Evolutionary conservation across 2,329 filamentous ascomycete species (phyloP), one percentile per base, ranked within the genome.

Genomic region (Chalaropsis thielavioides): DNA sequence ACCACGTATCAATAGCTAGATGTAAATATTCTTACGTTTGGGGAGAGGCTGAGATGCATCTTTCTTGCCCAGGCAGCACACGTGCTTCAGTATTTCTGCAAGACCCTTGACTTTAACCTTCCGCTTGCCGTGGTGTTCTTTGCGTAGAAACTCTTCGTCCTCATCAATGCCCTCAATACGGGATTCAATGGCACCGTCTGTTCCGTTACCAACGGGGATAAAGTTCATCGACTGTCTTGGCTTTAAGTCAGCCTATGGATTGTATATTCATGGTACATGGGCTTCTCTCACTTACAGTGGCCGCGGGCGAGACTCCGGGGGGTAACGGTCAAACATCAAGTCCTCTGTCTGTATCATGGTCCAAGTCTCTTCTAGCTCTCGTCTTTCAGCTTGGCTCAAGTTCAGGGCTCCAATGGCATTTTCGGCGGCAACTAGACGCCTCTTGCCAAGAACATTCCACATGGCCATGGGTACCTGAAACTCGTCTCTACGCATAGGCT

Each of bases 301-400:
- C n/a, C 63, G 66, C 17, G 66, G 66, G 22, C 63, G 64, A 27
- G 66, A 64, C 22, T 67, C 66, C 11, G 66, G 66, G 7, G 66
- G 66, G 31, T 67, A 67, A 15, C 66, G 62, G 62, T 67, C 66
- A 46, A 65, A 64, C 22, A 60, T 64, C 54, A 67, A 56, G 49
- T 67, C 66, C 22, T 67, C 62, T 17, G 66, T 67, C 41, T 67
- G 66, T 38, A 67, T 56, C 66, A 67, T 67, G 41, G 66, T 67
- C 66, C 66, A 65, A 0, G 66, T 67, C 60, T 67, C 66, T 63
- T 67, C 66, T 7, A 67, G 63, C 54, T 67, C 66, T 51, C 66
- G 40, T 17, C 63, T 49, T 38, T 67, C 66, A 40, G 66, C 60
- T 10, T 65, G 62, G 35, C 66, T 67, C 22, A 67, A 41, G 17